phyloP scores from a whole-genome alignment of 1,284 basidiomycete genomes.

The Anthracocystis setariae region DNA sequence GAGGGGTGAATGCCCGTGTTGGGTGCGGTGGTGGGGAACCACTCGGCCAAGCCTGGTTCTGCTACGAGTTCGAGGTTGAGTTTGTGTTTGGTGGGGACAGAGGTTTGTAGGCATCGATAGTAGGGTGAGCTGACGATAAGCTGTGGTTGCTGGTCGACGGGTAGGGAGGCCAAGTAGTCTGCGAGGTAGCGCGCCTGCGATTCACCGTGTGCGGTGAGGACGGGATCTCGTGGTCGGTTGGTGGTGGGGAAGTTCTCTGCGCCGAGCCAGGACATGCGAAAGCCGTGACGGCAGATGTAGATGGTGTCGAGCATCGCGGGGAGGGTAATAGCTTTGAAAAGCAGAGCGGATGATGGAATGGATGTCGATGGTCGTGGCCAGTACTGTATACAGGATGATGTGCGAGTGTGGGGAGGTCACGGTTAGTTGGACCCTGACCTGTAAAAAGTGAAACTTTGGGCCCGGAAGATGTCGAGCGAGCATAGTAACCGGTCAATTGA shows the following conservation, averaged over 20 bases:
- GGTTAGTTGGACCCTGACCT: no score
- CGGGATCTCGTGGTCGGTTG: constrained; percentile 79
- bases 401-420: no score
- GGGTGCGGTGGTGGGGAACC: constrained; percentile 79
- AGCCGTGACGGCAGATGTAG: constrained; percentile 78
- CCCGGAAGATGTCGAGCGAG: no score
- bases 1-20: constrained; percentile 70
- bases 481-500: no score
- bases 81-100: constrained; percentile 74
- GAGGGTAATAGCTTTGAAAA: no score
- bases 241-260: constrained; percentile 75
- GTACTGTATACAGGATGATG: no score
- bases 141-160: constrained; percentile 77
- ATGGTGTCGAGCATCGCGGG: constrained; percentile 75
- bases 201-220: constrained; percentile 80
- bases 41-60: constrained; percentile 82
- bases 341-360: no score
- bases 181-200: constrained; percentile 81
- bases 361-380: no score
- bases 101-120: constrained; percentile 86
- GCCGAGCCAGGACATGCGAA: constrained; percentile 72
- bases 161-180: constrained; percentile 75
- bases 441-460: no score
- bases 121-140: constrained; percentile 72
- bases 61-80: constrained; percentile 78